Conservation (phyloP, 106 monocot species). For the Dendrobium chrysotoxum region DNA sequence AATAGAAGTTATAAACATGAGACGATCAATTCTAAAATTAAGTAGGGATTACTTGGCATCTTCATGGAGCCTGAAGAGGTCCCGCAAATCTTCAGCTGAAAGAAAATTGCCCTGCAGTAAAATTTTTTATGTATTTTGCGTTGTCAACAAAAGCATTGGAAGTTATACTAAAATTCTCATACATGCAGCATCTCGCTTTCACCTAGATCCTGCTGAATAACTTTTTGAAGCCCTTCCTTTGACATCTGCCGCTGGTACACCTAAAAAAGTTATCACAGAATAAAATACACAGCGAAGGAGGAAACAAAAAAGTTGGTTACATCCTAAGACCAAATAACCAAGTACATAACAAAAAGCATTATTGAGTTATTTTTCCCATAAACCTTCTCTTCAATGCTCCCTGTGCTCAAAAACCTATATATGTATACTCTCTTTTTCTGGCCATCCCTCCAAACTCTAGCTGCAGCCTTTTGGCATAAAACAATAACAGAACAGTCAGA, state of each 20-base stretch:
- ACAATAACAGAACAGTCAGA: background rate
- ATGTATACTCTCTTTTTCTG: conserved; percentile 96
- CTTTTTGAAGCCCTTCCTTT: conserved; percentile 97
- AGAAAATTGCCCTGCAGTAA: conserved; percentile 65
- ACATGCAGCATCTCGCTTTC: conserved; percentile 40
- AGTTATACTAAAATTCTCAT: conserved; percentile 8
- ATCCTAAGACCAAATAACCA: background rate
- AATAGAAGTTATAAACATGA: background rate
- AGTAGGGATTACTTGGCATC: conserved; percentile 47
- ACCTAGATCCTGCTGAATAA: conserved; percentile 81
- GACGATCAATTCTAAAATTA: background rate
- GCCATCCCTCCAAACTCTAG: conserved; percentile 98
- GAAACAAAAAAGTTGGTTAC: background rate
- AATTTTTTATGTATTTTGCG: background rate
- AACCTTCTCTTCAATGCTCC: conserved; percentile 99
- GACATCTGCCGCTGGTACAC: conserved; percentile 99
- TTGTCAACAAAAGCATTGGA: background rate
- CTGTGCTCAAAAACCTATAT: conserved; percentile 87
- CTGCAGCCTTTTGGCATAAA: conserved; percentile 61
- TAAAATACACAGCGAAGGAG: background rate
- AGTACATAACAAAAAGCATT: background rate
- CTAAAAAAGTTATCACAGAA: conserved; percentile 23
- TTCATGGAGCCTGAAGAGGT: conserved; percentile 86
- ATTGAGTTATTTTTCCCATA: background rate
- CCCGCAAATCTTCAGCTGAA: conserved; percentile 84